Base-by-base conservation (phyloP, 1,284 basidiomycete species). In the Tremellales sp. region DNA sequence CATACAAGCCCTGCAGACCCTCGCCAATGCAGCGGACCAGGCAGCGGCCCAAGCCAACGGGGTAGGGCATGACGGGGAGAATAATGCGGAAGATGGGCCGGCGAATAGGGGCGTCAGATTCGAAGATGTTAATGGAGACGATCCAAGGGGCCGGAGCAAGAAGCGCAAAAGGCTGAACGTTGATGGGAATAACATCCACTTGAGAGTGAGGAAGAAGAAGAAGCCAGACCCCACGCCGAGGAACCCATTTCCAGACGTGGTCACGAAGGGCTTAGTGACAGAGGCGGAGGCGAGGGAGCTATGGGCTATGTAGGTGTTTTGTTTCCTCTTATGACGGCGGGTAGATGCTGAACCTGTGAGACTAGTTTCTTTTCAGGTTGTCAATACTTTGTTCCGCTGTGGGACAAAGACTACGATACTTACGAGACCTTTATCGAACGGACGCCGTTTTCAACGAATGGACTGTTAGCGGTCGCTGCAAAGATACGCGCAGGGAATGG, bases 1-100 rank as follows among this genome's bases (percentile, higher is more conserved):
- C 1, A 94, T 94, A 50, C 90, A 94, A 66, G 91, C 91, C 4
- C 75, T 94, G 27, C 87, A 94, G 65, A 88, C 89, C 2, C 76
- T 94, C 36, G 91, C 90, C 12, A 93, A 94, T 66, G 90, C 90
- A 2, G 90, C 90, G 4, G 91, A 88, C 21, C 89, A 92, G 69
- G 87, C 90, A 2, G 89, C 91, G 1, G 57, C 61, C 0, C 47
- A 63, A 9, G 61, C 56, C 1, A 55, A 58, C 16, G 61, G 50
- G 10, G 48, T 29, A 3, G 41, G 14, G 4, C 28, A 38, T 18
- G 45, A 48, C 16, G 24, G 4, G 4, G 39, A 47, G 2, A 47
- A 45, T 16, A 50, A 51, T 14, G 38, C 34, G 14, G 13, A 12
- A 5, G 42, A 35, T 34, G 42, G 27, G n/a, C 12, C 9, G n/a